Conservation (phyloP, 352 stramenopile species). For the Globisporangium recalcitrans region DNA sequence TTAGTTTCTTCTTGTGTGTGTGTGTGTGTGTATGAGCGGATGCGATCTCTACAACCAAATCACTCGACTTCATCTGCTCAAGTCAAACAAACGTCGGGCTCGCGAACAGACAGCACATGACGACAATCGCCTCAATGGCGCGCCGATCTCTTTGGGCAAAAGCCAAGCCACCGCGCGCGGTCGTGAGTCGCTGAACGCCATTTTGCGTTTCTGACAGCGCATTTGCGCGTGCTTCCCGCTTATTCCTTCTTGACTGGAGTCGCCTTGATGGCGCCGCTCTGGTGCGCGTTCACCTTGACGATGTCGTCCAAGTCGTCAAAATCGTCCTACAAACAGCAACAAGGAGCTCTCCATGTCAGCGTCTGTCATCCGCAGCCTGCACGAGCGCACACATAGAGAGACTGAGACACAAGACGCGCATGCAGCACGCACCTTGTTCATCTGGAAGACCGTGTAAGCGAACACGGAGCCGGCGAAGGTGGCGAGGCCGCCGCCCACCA, state of each 20-base stretch:
- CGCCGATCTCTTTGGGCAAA: too few relatives aligned
- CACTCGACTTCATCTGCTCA: background rate
- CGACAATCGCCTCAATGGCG: background rate
- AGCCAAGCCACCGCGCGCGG: too few relatives aligned
- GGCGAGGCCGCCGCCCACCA: conserved; percentile 56
- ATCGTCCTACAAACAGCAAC: conserved; percentile 46
- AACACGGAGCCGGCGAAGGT: conserved; percentile 67
- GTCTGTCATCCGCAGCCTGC: background rate
- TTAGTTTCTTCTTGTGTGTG: conserved; percentile 7
- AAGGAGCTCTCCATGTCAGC: background rate
- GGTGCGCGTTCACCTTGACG: conserved; percentile 74
- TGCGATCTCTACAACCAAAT: background rate
- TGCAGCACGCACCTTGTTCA: conserved; percentile 53
- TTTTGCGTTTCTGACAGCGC: too few relatives aligned
- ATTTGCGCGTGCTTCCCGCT: background rate
- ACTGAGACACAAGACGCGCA: background rate
- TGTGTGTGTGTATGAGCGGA: background rate
- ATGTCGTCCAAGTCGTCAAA: conserved; percentile 76
- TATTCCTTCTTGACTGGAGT: conserved; percentile 54
- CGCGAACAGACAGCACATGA: background rate
- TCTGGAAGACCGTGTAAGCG: conserved; percentile 72
- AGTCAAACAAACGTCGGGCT: background rate
- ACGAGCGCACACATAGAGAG: background rate
- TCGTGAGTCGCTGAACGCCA: background rate
- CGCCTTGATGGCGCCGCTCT: conserved; percentile 65